A percentile compares a stretch with the other conserved stretches of the same genome.
Evolutionary conservation across 2,329 filamentous ascomycete species (phyloP).

Genomic region (Xylaria digitata): DNA sequence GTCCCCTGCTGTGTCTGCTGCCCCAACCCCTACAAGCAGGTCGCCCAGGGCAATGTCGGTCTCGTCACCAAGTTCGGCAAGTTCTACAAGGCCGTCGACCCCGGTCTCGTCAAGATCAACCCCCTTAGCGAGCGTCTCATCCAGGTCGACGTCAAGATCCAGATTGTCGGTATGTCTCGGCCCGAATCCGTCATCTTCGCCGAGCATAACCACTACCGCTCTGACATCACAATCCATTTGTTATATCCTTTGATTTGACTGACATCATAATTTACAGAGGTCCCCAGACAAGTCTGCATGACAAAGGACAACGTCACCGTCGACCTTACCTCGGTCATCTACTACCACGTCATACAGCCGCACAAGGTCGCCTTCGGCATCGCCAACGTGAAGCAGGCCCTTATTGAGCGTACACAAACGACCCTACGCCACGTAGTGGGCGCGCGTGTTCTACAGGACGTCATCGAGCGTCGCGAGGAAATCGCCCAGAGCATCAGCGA

Average conservation of each 20-base stretch:
- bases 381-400: conserved; percentile 91
- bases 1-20: conserved; percentile 91
- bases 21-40: conserved; percentile 95
- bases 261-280: conserved; percentile 64
- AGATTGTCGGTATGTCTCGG: conserved; percentile 72
- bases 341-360: conserved; percentile 95
- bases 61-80: conserved; percentile 94
- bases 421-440: conserved; percentile 97
- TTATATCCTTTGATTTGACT: conserved; percentile 1
- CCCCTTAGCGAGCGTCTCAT: conserved; percentile 89
- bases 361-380: conserved; percentile 99
- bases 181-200: conserved; percentile 9
- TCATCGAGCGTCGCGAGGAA: conserved; percentile 98
- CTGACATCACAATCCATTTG: background rate
- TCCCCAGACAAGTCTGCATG: conserved; percentile 97
- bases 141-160: conserved; percentile 98
- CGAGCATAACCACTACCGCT: background rate
- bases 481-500: conserved; percentile 94
- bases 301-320: conserved; percentile 99
- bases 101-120: conserved; percentile 97
- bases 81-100: conserved; percentile 96
- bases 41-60: conserved; percentile 92
- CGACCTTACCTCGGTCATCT: conserved; percentile 94
- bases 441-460: conserved; percentile 93
- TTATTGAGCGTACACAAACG: conserved; percentile 97